These are phyloP conservation scores for Otatea glauca DNA, from an alignment of 176 grass and related monocot genomes.

Conservation along the genomic window DNA sequence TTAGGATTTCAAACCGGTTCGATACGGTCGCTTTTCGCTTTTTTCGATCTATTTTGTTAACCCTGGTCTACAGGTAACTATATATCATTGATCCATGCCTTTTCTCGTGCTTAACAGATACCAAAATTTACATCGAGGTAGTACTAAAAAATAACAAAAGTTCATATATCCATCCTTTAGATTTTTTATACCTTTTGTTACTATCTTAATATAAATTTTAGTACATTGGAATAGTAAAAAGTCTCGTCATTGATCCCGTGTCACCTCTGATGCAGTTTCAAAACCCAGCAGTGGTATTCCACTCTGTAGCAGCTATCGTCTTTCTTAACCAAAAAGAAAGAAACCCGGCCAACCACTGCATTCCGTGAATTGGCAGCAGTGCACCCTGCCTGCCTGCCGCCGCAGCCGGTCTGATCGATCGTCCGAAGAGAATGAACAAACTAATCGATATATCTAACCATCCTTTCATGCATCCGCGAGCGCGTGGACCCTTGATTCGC, in stretches of 20 bases:
- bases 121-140: too few relatives aligned
- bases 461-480: conserved; percentile 13
- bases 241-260: conserved; percentile 24
- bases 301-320: background rate
- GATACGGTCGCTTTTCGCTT: too few relatives aligned
- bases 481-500: conserved; percentile 28
- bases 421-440: conserved; percentile 32
- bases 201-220: too few relatives aligned
- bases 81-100: too few relatives aligned
- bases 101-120: too few relatives aligned
- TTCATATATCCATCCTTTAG: too few relatives aligned
- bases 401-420: background rate
- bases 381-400: background rate
- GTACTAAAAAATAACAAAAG: too few relatives aligned
- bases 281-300: background rate
- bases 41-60: too few relatives aligned
- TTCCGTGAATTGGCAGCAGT: conserved; percentile 46
- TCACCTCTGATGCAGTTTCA: background rate
- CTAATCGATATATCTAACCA: conserved; percentile 19
- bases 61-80: too few relatives aligned
- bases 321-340: conserved; percentile 44
- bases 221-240: too few relatives aligned
- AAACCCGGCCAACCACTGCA: conserved; percentile 46
- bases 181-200: too few relatives aligned
- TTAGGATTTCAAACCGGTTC: too few relatives aligned